phyloP scores from a whole-genome alignment of 2,329 filamentous ascomycete species.

The Magnaporthiopsis poae region DNA sequence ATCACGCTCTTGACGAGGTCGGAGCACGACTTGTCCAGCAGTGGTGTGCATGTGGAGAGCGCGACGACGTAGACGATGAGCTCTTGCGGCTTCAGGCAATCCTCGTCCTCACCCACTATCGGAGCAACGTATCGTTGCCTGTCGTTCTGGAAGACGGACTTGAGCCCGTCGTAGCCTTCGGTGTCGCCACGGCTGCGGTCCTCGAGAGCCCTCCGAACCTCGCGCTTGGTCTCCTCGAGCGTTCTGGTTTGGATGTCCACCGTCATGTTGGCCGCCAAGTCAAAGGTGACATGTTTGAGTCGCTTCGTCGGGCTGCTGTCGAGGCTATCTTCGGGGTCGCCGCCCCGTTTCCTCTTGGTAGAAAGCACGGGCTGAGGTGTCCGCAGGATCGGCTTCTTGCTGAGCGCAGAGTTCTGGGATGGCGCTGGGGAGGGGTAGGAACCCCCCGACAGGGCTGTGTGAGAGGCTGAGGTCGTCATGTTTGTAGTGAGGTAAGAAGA shows the following conservation, averaged over 20 bases:
- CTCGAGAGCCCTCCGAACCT: slow-evolving; percentile 47
- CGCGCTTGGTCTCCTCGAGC: slow-evolving; percentile 45
- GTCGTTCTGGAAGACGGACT: slow-evolving; percentile 46
- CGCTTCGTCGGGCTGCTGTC: slow-evolving; percentile 43
- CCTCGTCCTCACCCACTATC: slow-evolving; percentile 33
- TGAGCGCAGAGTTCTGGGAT: slow-evolving; percentile 12
- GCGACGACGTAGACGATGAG: slow-evolving; percentile 52
- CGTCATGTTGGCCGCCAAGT: slow-evolving; percentile 47
- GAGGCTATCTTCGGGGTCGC: slow-evolving; percentile 27
- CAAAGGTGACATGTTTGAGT: slow-evolving; percentile 46
- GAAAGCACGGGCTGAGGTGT: slow-evolving; percentile 34
- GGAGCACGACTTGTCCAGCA: slow-evolving; percentile 49
- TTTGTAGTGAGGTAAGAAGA: neutral
- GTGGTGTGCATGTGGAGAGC: slow-evolving; percentile 51
- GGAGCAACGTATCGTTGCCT: slow-evolving; percentile 26
- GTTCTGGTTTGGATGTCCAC: slow-evolving; percentile 44
- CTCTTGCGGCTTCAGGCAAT: slow-evolving; percentile 39
- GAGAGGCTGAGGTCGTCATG: slow-evolving; percentile 4
- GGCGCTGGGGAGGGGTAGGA: slow-evolving; percentile 1
- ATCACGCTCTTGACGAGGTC: slow-evolving; percentile 50
- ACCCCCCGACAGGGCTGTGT: neutral
- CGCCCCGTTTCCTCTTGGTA: slow-evolving; percentile 33
- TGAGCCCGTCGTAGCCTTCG: slow-evolving; percentile 51
- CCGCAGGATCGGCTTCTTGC: slow-evolving; percentile 46
- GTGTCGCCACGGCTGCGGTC: slow-evolving; percentile 47